Evolutionary conservation across 345 rosid genomes (phyloP), one percentile per base, ranked within the genome.

Genomic region (Abelmoschus esculentus): DNA sequence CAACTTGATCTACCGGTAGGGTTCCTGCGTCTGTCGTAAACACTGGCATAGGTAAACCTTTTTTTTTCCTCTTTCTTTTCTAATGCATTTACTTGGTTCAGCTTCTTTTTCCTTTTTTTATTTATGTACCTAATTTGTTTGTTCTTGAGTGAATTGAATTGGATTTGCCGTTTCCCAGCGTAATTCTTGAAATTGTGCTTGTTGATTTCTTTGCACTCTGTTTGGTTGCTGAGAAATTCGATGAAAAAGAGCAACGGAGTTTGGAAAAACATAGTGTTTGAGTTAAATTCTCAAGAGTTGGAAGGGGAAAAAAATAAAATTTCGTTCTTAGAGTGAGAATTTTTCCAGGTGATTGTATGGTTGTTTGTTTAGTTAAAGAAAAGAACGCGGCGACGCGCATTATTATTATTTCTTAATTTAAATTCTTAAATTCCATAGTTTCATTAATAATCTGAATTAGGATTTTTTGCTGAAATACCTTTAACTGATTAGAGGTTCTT

Each of bases 191-290:
- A 79, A 69, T 85, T 59, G 5, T 34, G 71, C 46, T 68, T 40
- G 61, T 72, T 53, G 38, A 70, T 50, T 77, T 31, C 54, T 58
- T 13, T 72, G 32, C 55, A 65, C 22, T 58, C 22, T 76, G 81
- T 77, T 75, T 75, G 78, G 76, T 61, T 78, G 76, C 79, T 62
- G 70, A 49, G 67, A 75, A 80, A 77, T 46, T 70, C 71, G 58
- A 70, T 65, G 76, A 19, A 69, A 69, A 61, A 11, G 17, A 42
- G 12, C 53, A 2, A 7, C 7, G 14, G 46, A 57, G 13, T 62
- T 63, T 64, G 10, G 66, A 19, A 34, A 50, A 3, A 31, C 72
- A 55, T 49, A 32, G 67, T 55, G 12, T 42, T 29, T 34, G 12
- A 42, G 61, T 46, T 17, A 19, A 34, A 36, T 73, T 49, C 47